Percentiles rank a stretch among this genome's conserved stretches.
Evolutionary conservation across 2,329 filamentous ascomycete species (phyloP).

Genomic region (Colletotrichum cereale): DNA sequence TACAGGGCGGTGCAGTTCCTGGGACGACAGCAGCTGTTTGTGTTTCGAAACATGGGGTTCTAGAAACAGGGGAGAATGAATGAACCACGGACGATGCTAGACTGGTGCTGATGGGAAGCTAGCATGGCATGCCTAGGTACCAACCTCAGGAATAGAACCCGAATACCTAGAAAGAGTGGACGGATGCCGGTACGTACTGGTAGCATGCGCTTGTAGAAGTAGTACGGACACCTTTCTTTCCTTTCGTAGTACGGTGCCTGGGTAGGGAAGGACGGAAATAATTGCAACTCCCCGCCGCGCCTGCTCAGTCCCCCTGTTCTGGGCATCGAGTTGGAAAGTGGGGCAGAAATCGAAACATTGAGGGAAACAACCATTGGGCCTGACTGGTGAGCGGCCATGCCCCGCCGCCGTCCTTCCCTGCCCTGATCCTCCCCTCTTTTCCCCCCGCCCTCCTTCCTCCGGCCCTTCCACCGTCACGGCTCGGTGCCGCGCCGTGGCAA

Average conservation of each 20-base stretch:
- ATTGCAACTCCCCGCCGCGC: background rate
- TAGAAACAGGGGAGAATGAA: conserved; percentile 33
- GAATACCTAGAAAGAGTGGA: background rate
- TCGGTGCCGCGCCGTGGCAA: conserved; percentile 22
- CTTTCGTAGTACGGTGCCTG: background rate
- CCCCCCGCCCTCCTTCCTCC: conserved; percentile 4
- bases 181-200: background rate
- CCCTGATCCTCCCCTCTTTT: background rate
- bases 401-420: conserved; percentile 16
- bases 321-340: background rate
- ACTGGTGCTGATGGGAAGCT: background rate
- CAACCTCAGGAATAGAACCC: background rate
- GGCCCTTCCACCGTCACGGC: conserved; percentile 12
- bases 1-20: conserved; percentile 34
- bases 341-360: background rate
- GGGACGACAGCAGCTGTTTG: conserved; percentile 33
- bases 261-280: background rate
- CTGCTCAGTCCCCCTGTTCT: background rate
- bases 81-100: conserved; percentile 9
- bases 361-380: background rate
- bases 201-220: background rate
- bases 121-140: background rate
- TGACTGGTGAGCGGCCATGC: background rate
- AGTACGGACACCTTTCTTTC: background rate
- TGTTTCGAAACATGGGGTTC: conserved; percentile 39